Base-by-base conservation (phyloP, 2,329 filamentous ascomycete genomes). In the Podosphaera xanthii region DNA sequence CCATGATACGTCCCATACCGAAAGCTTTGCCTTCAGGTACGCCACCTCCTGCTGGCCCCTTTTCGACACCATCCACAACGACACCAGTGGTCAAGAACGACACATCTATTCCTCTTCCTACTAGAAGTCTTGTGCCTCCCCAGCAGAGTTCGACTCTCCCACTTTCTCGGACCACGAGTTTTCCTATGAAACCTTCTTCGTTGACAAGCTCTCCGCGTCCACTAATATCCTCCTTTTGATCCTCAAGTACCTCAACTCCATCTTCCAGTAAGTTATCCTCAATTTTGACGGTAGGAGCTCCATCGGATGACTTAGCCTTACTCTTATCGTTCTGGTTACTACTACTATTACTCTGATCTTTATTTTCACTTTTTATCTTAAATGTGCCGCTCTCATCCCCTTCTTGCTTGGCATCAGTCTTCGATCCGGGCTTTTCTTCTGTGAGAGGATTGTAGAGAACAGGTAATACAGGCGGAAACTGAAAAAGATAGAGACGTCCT, bases 1-100 rank as follows among this genome's bases (percentile, higher is more conserved):
- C 79, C 72, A 79, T 77, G 60, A 84, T 75, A 65, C 77, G 76
- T 56, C 81, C 81, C 78, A 84, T 81, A 54, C 78, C 78, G 60
- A 77, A 76, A 36, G 77, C 77, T 55, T 73, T 73, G 22, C 79
- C 80, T 48, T 73, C 65, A 7, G 60, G 62, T n/a, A 58, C 69
- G 35, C 71, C 59, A 49, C 64, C 59, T 42, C 63, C 60, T 22
- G 60, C n/a, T 40, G 61, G 58, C 34, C 62, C 69, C 50, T 63
- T 64, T 49, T 70, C 68, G 2, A 74, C 69, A 67, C 79, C 74
- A 66, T 82, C 79, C 6, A 82, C 72, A 58, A 84, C 74, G 57
- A 81, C 76, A 2, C 78, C 78, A 46, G 77, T 78, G 9, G 77
- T 80, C 61, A 81, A 64, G 65, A 82, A 83, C 63, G 75, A 74